Conservation (phyloP, 495 filamentous ascomycete genomes). For the Xeromyces bisporus region DNA sequence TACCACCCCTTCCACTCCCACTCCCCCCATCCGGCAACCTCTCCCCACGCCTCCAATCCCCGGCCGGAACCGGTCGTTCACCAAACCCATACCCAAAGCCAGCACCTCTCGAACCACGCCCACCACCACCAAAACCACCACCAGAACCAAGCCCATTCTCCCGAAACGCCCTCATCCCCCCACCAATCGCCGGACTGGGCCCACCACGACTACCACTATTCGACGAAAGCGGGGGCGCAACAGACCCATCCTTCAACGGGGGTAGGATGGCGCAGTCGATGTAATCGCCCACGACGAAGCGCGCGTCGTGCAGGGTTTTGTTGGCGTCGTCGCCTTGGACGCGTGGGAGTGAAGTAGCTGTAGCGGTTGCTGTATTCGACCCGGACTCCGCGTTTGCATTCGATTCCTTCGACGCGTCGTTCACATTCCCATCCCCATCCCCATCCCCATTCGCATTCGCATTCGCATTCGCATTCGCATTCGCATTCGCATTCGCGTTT, state of each 20-base stretch:
- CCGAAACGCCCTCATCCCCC: conserved; percentile 31
- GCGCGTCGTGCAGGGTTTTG: conserved; percentile 55
- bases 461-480: conserved; percentile 15
- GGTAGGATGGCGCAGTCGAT: conserved; percentile 65
- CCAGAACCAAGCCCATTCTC: conserved; percentile 28
- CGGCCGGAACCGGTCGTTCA: conserved; percentile 15
- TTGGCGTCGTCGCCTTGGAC: conserved; percentile 40
- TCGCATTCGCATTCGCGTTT: conserved; percentile 4
- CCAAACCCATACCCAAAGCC: conserved; percentile 9
- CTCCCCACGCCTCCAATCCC: conserved; percentile 30
- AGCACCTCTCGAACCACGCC: conserved; percentile 18
- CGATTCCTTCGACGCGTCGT: conserved; percentile 2
- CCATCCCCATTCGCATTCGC: conserved; percentile 37
- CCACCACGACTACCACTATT: conserved; percentile 12
- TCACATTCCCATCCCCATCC: conserved; percentile 7
- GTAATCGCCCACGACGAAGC: conserved; percentile 81
- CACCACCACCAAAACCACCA: conserved; percentile 12
- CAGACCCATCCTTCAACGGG: conserved; percentile 55
- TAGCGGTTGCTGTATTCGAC: too few relatives aligned
- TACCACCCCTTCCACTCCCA: conserved; percentile 15
- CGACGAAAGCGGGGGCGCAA: conserved; percentile 37
- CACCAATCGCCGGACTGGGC: conserved; percentile 10
- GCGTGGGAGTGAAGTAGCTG: too few relatives aligned
- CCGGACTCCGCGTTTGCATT: too few relatives aligned
- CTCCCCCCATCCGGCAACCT: conserved; percentile 24